These are phyloP conservation scores for Sequoia sempervirens DNA, from an alignment of 75 land plant genomes.

Conservation along the genomic window DNA sequence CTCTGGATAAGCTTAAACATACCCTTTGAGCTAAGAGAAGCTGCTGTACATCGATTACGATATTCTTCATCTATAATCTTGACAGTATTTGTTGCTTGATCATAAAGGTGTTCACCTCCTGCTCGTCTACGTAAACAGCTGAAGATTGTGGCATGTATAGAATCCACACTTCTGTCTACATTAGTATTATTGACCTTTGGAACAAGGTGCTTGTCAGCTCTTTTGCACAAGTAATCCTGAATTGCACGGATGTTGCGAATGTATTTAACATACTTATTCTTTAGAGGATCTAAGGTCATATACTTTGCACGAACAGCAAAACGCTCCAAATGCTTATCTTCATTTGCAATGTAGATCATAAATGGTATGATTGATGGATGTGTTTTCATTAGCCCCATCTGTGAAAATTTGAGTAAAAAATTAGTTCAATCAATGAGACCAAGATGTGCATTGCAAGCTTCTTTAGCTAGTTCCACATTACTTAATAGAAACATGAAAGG, in stretches of 20 bases:
- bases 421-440: neutral
- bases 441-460: neutral
- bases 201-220: constrained; percentile 86
- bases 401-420: constrained; percentile 2
- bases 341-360: constrained; percentile 52
- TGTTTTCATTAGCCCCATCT: constrained; percentile 59
- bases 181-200: constrained; percentile 31
- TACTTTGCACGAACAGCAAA: constrained; percentile 99
- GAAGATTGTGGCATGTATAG: constrained; percentile 93
- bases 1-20: constrained; percentile 66
- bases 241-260: constrained; percentile 89
- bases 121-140: constrained; percentile 69
- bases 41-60: constrained; percentile 67
- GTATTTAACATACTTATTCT: constrained; percentile 93
- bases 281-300: constrained; percentile 95
- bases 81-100: constrained; percentile 73
- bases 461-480: no score
- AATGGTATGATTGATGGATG: constrained; percentile 57
- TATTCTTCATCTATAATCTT: constrained; percentile 76
- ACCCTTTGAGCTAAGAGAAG: constrained; percentile 82
- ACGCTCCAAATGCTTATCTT: constrained; percentile 81
- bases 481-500: neutral
- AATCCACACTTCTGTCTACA: constrained; percentile 94
- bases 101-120: constrained; percentile 73
- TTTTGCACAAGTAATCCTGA: constrained; percentile 83